Conservation (phyloP, 306 rosid genomes). For the Pyrus betulifolia region DNA sequence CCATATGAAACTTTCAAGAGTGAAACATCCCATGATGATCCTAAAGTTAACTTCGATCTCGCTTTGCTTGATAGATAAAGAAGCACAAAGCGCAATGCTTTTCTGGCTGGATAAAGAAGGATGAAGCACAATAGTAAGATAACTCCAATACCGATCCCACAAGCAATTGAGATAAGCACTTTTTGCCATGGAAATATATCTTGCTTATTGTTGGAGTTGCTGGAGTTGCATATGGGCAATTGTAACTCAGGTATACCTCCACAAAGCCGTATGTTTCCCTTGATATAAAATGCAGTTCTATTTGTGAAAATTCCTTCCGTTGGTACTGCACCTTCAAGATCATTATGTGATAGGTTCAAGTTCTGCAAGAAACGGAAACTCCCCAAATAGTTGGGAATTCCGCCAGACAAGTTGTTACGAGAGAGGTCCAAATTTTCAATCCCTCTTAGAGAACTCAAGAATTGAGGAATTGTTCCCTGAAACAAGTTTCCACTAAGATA, state of each 20-base stretch:
- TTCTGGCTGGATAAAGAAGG: not conserved
- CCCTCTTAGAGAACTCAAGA: conserved; percentile 11
- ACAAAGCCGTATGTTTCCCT: conserved; percentile 14
- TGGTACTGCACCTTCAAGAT: conserved; percentile 23
- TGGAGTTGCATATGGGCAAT: not conserved
- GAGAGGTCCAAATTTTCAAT: conserved; percentile 14
- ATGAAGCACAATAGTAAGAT: not conserved
- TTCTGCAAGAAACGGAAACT: not conserved
- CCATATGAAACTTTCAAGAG: conserved; percentile 18
- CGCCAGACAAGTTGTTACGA: conserved; percentile 12
- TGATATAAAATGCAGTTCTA: not conserved
- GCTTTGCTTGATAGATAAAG: not conserved
- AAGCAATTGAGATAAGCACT: not conserved
- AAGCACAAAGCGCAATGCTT: not conserved
- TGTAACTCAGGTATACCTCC: not conserved
- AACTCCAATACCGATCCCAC: not conserved
- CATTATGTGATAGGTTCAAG: conserved; percentile 21
- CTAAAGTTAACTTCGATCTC: not conserved
- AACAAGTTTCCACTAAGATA: conserved; percentile 12
- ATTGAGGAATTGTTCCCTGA: conserved; percentile 10
- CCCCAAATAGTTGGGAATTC: conserved; percentile 5
- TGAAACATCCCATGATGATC: not conserved
- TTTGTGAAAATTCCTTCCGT: conserved; percentile 13
- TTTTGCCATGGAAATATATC: no score
- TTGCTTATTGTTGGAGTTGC: no score